These are phyloP conservation scores for Mycena rosella DNA, from an alignment of 768 basidiomycete species.

Conservation along the genomic window DNA sequence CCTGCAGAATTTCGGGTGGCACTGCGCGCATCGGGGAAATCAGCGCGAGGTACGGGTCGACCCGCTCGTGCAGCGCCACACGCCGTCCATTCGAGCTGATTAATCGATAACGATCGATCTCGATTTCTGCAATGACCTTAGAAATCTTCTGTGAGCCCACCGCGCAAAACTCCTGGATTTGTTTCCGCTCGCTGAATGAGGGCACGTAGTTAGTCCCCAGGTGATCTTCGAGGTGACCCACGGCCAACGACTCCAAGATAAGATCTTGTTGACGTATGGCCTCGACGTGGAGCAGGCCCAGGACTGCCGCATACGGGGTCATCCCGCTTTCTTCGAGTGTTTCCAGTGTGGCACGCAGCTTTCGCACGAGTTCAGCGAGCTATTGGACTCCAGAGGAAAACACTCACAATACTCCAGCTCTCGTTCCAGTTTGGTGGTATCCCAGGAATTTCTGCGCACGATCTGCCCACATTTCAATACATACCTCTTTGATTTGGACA, in stretches of 20 bases:
- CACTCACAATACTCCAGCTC: no score
- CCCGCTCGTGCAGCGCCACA: neutral
- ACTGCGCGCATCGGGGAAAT: conserved; percentile 10
- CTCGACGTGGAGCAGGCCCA: neutral
- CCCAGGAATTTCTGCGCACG: no score
- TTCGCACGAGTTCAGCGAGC: no score
- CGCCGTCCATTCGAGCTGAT: neutral
- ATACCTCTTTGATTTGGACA: no score
- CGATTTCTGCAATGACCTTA: neutral
- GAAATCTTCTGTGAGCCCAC: neutral
- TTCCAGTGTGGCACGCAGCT: conserved; percentile 3
- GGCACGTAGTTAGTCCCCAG: conserved; percentile 24
- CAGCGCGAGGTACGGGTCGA: conserved; percentile 13
- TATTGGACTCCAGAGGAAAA: no score
- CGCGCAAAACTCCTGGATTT: conserved; percentile 1
- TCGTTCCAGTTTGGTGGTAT: no score
- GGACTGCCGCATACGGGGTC: neutral
- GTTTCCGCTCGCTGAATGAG: neutral
- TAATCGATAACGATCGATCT: neutral
- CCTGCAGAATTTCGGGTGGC: conserved; percentile 21
- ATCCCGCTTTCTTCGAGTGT: neutral
- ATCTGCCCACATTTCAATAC: no score
- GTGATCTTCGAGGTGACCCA: neutral
- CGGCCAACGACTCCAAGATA: neutral
- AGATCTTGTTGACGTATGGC: neutral